Evolutionary conservation across 148 eudicot genomes (phyloP).

Genomic region (Persicaria tinctoria): DNA sequence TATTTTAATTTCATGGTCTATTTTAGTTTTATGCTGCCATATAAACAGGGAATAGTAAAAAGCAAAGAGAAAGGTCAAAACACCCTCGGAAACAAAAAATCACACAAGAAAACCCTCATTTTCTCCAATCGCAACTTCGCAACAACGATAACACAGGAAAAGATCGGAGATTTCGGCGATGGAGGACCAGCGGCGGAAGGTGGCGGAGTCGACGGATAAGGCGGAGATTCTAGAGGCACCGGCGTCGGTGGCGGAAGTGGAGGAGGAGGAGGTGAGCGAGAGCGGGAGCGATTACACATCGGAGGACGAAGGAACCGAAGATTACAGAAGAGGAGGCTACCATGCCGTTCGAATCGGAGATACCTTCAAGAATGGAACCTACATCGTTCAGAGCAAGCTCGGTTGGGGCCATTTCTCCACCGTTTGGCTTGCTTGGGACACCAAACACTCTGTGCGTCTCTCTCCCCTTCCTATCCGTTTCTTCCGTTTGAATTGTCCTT

Average conservation of each 20-base stretch:
- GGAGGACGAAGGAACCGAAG: slow-evolving; percentile 55
- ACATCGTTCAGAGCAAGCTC: slow-evolving; percentile 70
- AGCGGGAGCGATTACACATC: slow-evolving; percentile 44
- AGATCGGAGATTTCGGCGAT: slow-evolving; percentile 14
- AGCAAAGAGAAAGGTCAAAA: neutral
- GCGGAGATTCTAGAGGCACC: slow-evolving; percentile 16
- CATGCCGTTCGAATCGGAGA: slow-evolving; percentile 66
- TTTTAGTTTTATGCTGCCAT: too few species aligned
- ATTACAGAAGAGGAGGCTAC: slow-evolving; percentile 57
- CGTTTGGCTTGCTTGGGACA: slow-evolving; percentile 91
- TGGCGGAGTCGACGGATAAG: slow-evolving; percentile 12
- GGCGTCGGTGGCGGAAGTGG: slow-evolving; percentile 16
- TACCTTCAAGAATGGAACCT: slow-evolving; percentile 52
- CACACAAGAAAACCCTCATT: slow-evolving; percentile 3
- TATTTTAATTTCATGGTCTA: too few species aligned
- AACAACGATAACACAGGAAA: neutral
- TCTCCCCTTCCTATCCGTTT: slow-evolving; percentile 2
- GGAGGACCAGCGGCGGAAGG: slow-evolving; percentile 13
- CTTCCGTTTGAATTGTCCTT: neutral
- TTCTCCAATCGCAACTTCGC: slow-evolving; percentile 2
- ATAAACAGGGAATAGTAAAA: neutral
- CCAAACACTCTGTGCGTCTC: slow-evolving; percentile 43
- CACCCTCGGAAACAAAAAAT: neutral
- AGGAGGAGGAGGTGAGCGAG: slow-evolving; percentile 33
- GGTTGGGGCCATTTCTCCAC: slow-evolving; percentile 96